phyloP scores from a whole-genome alignment of 108 stramenopile species.

The Fragilaria crotonensis region DNA sequence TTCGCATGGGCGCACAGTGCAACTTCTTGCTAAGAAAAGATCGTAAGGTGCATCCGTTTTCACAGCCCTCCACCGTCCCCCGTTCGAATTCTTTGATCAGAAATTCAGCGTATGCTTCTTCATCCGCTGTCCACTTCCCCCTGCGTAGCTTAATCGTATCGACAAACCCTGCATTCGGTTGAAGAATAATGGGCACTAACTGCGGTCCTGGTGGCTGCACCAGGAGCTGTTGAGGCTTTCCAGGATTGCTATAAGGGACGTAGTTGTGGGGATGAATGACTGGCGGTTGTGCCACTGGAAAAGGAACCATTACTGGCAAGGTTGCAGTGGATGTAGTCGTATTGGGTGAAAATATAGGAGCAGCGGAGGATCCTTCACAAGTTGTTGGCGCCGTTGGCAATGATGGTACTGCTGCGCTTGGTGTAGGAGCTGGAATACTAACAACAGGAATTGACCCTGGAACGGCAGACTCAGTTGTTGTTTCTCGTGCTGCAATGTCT shows the following conservation, averaged over 20 bases:
- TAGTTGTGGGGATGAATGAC: not conserved
- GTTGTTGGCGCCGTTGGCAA: not conserved
- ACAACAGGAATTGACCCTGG: no score
- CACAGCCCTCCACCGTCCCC: slow-evolving; percentile 2
- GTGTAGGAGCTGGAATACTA: no score
- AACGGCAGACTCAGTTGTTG: not conserved
- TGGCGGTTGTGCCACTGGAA: not conserved
- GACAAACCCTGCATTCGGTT: not conserved
- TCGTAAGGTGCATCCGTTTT: slow-evolving; percentile 89
- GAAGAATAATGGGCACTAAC: not conserved
- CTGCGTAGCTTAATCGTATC: slow-evolving; percentile 23
- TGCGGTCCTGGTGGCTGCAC: not conserved
- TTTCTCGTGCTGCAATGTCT: not conserved
- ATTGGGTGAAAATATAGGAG: no score
- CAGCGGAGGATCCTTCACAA: no score
- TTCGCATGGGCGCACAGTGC: slow-evolving; percentile 93
- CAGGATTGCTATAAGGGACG: not conserved
- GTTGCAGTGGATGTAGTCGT: not conserved
- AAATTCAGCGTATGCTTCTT: slow-evolving; percentile 62
- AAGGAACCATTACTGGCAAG: not conserved
- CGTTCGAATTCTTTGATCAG: slow-evolving; percentile 68
- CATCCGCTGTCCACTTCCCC: slow-evolving; percentile 71
- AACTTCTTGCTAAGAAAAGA: slow-evolving; percentile 85
- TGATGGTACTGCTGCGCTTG: no score
- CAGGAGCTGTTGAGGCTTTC: no score